These are phyloP conservation scores for Neurospora terricola DNA, from an alignment of 495 filamentous ascomycete species.

Conservation along the genomic window DNA sequence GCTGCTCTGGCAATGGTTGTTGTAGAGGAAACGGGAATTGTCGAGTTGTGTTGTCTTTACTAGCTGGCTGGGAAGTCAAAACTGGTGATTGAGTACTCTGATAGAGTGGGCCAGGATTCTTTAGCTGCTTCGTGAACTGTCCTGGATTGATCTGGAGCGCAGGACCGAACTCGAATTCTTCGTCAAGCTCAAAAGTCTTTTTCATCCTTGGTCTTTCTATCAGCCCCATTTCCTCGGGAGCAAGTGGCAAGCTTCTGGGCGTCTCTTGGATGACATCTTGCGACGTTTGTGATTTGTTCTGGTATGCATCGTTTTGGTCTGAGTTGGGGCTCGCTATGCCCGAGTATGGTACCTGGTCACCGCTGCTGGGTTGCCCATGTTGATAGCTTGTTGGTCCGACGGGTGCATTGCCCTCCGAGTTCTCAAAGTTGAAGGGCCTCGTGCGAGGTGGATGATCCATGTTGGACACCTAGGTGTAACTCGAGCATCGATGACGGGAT, in stretches of 20 bases:
- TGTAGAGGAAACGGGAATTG: neutral
- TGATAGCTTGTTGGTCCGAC: neutral
- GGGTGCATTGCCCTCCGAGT: neutral
- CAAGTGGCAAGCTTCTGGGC: neutral
- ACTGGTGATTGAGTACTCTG: neutral
- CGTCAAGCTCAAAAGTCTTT: neutral
- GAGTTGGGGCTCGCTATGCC: neutral
- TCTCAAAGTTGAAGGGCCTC: neutral
- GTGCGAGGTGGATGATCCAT: neutral
- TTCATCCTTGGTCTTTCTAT: neutral
- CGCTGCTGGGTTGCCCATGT: neutral
- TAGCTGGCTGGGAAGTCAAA: neutral
- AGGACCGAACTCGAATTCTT: slow-evolving; percentile 4
- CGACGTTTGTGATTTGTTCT: neutral
- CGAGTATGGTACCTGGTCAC: neutral
- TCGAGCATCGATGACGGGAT: neutral
- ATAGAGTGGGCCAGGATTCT: neutral
- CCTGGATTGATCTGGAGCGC: slow-evolving; percentile 1
- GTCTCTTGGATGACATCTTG: neutral
- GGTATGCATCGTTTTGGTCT: neutral
- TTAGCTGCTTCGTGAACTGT: slow-evolving; percentile 1
- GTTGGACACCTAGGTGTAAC: neutral
- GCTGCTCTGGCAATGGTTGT: neutral
- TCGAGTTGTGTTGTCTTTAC: neutral
- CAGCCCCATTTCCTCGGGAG: slow-evolving; percentile 1